These are phyloP conservation scores for Lindgomyces ingoldianus DNA, from an alignment of 495 filamentous ascomycete species.

Conservation along the genomic window DNA sequence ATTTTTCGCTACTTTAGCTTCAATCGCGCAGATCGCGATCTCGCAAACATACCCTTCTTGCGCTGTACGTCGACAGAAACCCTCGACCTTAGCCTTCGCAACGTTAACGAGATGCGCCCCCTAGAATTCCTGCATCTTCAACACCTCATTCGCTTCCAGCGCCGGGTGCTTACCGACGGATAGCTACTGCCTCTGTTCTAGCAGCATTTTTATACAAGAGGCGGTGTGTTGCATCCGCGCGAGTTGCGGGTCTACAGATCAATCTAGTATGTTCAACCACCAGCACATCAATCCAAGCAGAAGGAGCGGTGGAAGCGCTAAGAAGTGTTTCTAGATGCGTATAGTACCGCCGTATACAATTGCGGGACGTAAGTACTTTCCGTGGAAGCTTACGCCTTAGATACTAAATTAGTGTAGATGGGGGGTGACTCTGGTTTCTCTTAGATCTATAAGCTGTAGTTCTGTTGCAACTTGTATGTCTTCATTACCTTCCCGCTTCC, in stretches of 20 bases:
- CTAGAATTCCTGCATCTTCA: background rate
- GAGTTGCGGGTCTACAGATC: background rate
- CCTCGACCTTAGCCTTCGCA: too few species aligned
- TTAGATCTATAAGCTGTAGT: background rate
- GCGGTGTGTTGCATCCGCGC: slow-evolving; percentile 1
- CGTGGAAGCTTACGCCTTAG: background rate
- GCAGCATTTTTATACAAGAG: background rate
- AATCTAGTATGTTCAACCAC: background rate
- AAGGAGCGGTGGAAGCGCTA: background rate
- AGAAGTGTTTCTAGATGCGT: background rate
- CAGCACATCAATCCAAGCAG: background rate
- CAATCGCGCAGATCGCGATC: too few species aligned
- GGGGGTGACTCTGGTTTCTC: background rate
- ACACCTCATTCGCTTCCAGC: background rate
- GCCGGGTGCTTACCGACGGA: slow-evolving; percentile 1
- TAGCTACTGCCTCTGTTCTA: slow-evolving; percentile 15
- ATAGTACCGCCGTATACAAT: background rate
- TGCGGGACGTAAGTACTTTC: background rate
- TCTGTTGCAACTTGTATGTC: background rate
- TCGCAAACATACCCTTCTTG: slow-evolving; percentile 5
- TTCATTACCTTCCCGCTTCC: too few species aligned
- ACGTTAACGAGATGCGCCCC: too few species aligned
- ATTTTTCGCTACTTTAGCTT: too few species aligned
- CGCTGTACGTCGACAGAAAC: too few species aligned
- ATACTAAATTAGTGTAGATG: background rate